Evolutionary conservation across 163 green algal species (phyloP), one percentile per base, ranked within the genome.

Genomic region (Scenedesmus sp.): DNA sequence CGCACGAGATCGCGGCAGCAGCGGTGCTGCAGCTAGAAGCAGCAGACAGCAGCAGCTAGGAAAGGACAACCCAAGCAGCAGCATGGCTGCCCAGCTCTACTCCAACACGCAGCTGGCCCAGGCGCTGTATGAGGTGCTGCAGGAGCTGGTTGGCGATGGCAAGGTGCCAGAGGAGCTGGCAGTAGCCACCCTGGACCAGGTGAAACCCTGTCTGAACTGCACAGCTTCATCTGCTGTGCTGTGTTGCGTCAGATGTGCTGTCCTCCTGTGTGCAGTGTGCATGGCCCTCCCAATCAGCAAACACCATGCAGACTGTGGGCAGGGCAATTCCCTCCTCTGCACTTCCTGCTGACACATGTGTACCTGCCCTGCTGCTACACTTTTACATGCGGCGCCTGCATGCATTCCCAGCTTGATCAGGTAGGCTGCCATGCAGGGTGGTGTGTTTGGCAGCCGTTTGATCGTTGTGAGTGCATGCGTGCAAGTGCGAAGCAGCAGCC

Each of bases 1-100:
- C 3, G 0, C 4, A 26, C 30, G 65, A 18, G 65, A 76, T 76
- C 65, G 65, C 65, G 30, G 65, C 65, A 76, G 65, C 65, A 76
- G 65, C 65, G 26, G 30, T 4, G 65, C 65, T 76, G 65, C 65
- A 76, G 56, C 35, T 81, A 30, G 35, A 35, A 15, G 15, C 13
- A 81, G 13, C 33, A 37, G 4, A 5, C 33, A 86, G 80, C 30
- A 42, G 33, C 70, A 65, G 53, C 53, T 65, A 65, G n/a, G n/a
- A n/a, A n/a, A 24, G 53, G 15, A 24, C 15, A 65, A 2, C 22
- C 15, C 56, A 10, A 43, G 35, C 72, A 42, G 44, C 81, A 44
- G 13, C 24, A 94, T 94, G 92, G 92, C 92, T 3, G 93, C 92
- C 33, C 92, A 95, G 83, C 88, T 95, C 3, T 95, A 95, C 42